Percentiles rank a stretch among this genome's conserved stretches.
These are phyloP conservation scores for Dovyalis caffra DNA, from an alignment of 345 rosid genomes.

Conservation along the genomic window DNA sequence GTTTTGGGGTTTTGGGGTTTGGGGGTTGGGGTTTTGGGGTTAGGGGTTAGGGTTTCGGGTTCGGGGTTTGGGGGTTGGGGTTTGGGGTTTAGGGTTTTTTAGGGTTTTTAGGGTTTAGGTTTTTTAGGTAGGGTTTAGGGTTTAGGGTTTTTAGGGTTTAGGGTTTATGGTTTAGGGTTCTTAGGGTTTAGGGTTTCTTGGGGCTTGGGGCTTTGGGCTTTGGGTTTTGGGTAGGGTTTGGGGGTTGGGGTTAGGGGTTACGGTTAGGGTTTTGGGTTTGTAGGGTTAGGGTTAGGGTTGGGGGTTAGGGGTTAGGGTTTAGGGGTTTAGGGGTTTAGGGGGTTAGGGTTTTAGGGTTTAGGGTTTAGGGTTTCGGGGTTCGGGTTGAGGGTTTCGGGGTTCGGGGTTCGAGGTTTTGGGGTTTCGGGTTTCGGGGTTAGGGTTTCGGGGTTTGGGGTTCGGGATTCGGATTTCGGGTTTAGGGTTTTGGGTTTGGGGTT, in stretches of 20 bases:
- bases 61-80: slow-evolving; percentile 8
- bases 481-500: slow-evolving; percentile 13
- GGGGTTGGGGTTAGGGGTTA: neutral
- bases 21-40: neutral
- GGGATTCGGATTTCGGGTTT: slow-evolving; percentile 17
- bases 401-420: slow-evolving; percentile 22
- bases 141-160: slow-evolving; percentile 3
- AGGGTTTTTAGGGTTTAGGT: neutral
- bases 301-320: slow-evolving; percentile 19
- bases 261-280: slow-evolving; percentile 14
- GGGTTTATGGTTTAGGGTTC: neutral
- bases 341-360: slow-evolving; percentile 23
- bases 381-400: slow-evolving; percentile 14
- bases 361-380: slow-evolving; percentile 20
- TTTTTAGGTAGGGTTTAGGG: slow-evolving; percentile 13
- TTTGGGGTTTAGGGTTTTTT: neutral
- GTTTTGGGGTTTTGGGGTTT: neutral
- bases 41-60: neutral
- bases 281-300: slow-evolving; percentile 18
- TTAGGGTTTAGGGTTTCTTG: neutral
- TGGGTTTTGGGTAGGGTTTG: neutral
- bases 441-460: slow-evolving; percentile 11
- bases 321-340: slow-evolving; percentile 20
- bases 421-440: slow-evolving; percentile 1
- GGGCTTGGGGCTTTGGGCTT: neutral